Base-by-base conservation (phyloP, 768 basidiomycete genomes). In the Paxillus ammoniavirescens region DNA sequence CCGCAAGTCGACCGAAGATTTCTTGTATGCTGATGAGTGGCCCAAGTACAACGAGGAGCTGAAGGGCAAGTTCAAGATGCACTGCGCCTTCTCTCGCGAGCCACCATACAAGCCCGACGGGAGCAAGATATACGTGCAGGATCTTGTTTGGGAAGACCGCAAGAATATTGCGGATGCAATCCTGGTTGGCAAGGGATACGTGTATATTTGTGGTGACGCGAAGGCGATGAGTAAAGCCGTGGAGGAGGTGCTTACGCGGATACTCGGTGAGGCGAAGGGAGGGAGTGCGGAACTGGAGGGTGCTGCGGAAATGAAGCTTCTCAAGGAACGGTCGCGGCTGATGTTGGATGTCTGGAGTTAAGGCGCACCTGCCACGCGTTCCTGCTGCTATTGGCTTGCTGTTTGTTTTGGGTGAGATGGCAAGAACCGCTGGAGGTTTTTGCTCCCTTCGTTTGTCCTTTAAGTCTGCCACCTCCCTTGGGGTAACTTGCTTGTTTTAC, bases 101-200 rank as follows among this genome's bases (percentile, higher is more conserved):
- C 75, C 77, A 52, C 84, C 83, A n/a, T 91, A 82, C 77, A 91
- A 89, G 71, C 82, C 90, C 5, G 93, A 94, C 60, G 90, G 93
- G 23, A 78, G 89, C 78, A 99, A 98, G 79, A 91, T 96, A 65
- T 99, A 99, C 73, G 97, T 99, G n/a, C 97, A 99, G 74, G 93
- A 99, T 72, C 76, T 98, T 53, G 75, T 99, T 10, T 93, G 89
- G 90, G 84, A 98, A 47, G 84, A 93, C 67, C 79, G 85, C 52
- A 85, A 86, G 69, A 80, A 84, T 52, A 80, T 99, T 49, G 91
- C 89, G 9, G 86, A 95, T 52, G 87, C 90, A 15, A 92, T 99
- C 61, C 77, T 97, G 58, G 90, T 91, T 59, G 90, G 92, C 70
- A 93, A 98, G 74, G 97, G 92, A n/a, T 96, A 95, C 70, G 81